Base-by-base conservation (phyloP, 108 stramenopile genomes). In the Pseudonitzschia multiseries region DNA sequence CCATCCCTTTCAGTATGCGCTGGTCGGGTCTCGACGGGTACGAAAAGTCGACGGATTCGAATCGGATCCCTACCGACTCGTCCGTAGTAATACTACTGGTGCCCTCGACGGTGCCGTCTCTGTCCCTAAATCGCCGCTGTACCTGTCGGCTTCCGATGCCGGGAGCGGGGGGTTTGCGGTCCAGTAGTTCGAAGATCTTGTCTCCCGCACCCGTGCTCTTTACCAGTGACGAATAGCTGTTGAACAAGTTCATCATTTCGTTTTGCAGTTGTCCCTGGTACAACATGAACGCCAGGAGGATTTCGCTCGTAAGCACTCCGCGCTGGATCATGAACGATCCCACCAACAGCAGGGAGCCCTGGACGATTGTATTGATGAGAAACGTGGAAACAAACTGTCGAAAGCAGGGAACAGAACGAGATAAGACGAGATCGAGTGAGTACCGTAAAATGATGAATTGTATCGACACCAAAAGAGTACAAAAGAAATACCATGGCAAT, bases 261-360 rank as follows among this genome's bases (percentile, higher is more conserved):
- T 90, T 89, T 82, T 92, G 92, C 21, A 98, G 83, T 48, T 92
- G 86, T 8, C 90, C 89, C 76, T 97, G 96, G 79, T 97, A 97
- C 43, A 98, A 86, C 96, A 98, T 96, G 76, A 98, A 98, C 21
- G 96, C 92, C 31, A 98, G 72, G n/a, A 98, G 87, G 13, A 92
- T 73, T 56, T 93, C 92, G 9, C 86, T 69, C 21, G 86, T 83
- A 52, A 94, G 53, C 24, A 63, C 63, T 33, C 83, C 83, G 8
- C 81, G 66, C 52, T 85, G 72, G 48, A 94, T 86, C 69, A 96
- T 75, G 18, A 79, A 63, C 9, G 84, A 79, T 22, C 96, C 96
- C 51, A 92, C 66, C 43, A 82, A 65, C 33, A 96, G 68, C 1
- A 96, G 83, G 18, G 86, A 75, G 4, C 87, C 90, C 68, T 94